Base-by-base conservation (phyloP, 164 flowering plant species). In the Pachysandra terminalis region DNA sequence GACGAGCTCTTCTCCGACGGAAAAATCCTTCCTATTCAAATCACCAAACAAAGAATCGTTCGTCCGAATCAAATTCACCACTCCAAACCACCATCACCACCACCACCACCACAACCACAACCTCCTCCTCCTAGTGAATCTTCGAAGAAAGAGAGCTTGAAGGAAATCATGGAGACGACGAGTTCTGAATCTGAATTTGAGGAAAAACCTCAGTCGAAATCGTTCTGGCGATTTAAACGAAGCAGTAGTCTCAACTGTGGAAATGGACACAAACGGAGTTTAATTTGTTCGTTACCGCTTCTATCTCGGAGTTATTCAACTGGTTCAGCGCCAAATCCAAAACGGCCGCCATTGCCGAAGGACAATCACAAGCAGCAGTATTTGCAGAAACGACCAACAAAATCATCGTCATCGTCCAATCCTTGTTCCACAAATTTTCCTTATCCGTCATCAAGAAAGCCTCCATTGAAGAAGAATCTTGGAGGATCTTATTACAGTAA, bases 1-100 rank as follows among this genome's bases (percentile, higher is more conserved):
- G 94, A 90, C 51, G 92, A 90, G 73, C 88, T 90, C 45, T 90
- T 88, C 81, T 83, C 83, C 71, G 73, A 86, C 51, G 96, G 96
- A 40, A 88, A 81, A 70, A 80, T 90, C 76, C 84, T 82, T 2
- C 90, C 96, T 13, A 52, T 73, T 49, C 67, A 81, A 59, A 74
- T 80, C 62, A 82, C 78, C 74, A 81, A 78, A n/a, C n/a, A n/a
- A 63, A 54, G 27, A 23, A 27, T 1, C 12, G 28, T n/a, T 24
- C 21, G 55, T 10, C 19, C 49, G 13, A 63, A 64, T 45, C 27
- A 53, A 28, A 28, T 1, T 28, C 67, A 40, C 12, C 71, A 49
- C 22, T 56, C 68, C 3, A 26, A 67, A 27, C 70, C 24, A 17
- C 69, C 59, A 15, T 21, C 56, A 12, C 48, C 53, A 54, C 69